These are phyloP conservation scores for Penicillium simplicissimum DNA, from an alignment of 495 filamentous ascomycete species.

Conservation along the genomic window DNA sequence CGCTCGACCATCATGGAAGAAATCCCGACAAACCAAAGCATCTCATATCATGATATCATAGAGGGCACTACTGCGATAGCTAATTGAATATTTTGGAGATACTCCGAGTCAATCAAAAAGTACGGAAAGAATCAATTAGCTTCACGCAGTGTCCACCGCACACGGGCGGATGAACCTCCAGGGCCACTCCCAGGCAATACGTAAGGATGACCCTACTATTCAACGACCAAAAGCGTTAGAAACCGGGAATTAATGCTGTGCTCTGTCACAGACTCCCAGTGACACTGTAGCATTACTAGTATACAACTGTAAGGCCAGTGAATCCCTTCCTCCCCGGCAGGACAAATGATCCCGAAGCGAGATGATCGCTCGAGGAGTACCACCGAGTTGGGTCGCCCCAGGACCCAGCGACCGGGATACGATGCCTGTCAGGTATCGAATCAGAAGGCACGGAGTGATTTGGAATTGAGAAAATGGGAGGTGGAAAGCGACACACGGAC, in stretches of 20 bases:
- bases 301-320: neutral
- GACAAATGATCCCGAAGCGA: slow-evolving; percentile 5
- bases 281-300: too few species aligned
- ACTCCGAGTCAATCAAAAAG: too few species aligned
- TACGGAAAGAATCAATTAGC: too few species aligned
- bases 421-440: slow-evolving; percentile 39
- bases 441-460: slow-evolving; percentile 21
- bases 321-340: neutral
- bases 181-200: neutral
- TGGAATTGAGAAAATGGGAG: slow-evolving; percentile 19
- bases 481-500: slow-evolving; percentile 21
- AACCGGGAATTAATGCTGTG: neutral
- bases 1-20: neutral
- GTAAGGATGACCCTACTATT: neutral
- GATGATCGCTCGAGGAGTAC: slow-evolving; percentile 37
- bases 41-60: neutral
- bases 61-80: neutral
- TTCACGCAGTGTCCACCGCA: neutral
- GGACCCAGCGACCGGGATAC: slow-evolving; percentile 41
- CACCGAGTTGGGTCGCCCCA: slow-evolving; percentile 34
- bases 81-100: neutral
- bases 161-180: slow-evolving; percentile 1
- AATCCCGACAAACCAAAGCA: neutral
- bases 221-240: neutral
- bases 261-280: neutral